Base-by-base conservation (phyloP, 768 basidiomycete species). In the Cubamyces lactineus region DNA sequence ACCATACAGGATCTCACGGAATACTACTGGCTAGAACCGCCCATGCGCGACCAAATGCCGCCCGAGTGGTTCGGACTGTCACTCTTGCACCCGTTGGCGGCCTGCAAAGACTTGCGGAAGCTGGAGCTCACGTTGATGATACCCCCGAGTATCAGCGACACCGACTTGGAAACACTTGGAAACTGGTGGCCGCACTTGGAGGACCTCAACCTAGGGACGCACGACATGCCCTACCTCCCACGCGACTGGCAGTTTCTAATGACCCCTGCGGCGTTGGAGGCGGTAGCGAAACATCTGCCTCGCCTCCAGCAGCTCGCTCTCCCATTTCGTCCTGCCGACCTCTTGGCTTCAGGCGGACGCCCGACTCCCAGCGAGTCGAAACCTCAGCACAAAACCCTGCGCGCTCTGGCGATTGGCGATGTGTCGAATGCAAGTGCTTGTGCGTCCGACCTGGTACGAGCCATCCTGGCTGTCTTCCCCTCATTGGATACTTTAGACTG, bases 111-210 rank as follows among this genome's bases (percentile, higher is more conserved):
- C 24, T 67, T 74, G 28, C 68, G 65, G 39, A 62, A 63, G 48
- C 67, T 73, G 64, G 60, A 58, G 2, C 66, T 73, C 57, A 67
- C 67, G 15, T 57, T 68, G 9, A 64, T 66, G 53, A 39, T 70
- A 39, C 69, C 71, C 6, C 68, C 72, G 8, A 71, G 63, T 46
- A 51, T 74, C 15, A 53, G 59, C 55, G 69, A 74, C 59, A 59
- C 53, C 1, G 72, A 73, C 60, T 39, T 74, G 7, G 69, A 58
- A 12, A 28, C 50, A 24, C 52, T 74, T 47, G 68, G 69, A 15
- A 45, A 56, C 51, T 73, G 73, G 72, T 74, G 73, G 73, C 69
- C 72, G 3, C 51, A 34, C 16, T 59, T 74, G 41, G 64, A 69
- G 59, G 66, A 69, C 15, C 66, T 74, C 41, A 50, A 61, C 43